A percentile compares a stretch with the other conserved stretches of the same genome.
phyloP scores from a whole-genome alignment of 495 filamentous ascomycete species.

The Aspergillus sparsus region DNA sequence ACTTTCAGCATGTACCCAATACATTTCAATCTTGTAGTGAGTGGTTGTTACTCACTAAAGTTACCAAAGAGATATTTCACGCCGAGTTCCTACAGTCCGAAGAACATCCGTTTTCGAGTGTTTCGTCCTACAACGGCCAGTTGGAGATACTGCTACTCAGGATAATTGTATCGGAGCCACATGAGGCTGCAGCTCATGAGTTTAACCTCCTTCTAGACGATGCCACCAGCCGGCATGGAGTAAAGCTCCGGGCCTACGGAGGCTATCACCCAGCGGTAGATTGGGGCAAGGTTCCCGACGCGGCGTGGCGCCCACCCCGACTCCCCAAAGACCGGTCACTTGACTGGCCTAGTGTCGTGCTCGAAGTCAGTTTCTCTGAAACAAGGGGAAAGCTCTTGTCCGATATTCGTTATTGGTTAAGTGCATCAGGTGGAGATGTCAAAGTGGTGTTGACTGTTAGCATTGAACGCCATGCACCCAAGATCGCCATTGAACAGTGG shows the following conservation, averaged over 20 bases:
- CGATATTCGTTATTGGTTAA: conserved; percentile 10
- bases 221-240: conserved; percentile 6
- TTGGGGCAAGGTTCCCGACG: conserved; percentile 14
- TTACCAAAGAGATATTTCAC: conserved; percentile 7
- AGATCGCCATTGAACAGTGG: conserved; percentile 10
- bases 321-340: conserved; percentile 10
- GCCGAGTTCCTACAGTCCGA: conserved; percentile 6
- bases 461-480: conserved; percentile 10
- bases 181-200: conserved; percentile 5
- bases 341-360: conserved; percentile 20
- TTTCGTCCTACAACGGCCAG: conserved; percentile 10
- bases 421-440: conserved; percentile 9
- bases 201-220: not conserved
- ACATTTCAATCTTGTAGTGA: conserved; percentile 1
- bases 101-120: conserved; percentile 5
- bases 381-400: conserved; percentile 14
- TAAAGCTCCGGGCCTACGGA: not conserved
- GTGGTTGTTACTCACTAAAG: conserved; percentile 10
- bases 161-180: not conserved
- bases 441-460: too few relatives aligned
- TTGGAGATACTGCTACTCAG: conserved; percentile 6
- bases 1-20: conserved; percentile 7
- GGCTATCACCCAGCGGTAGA: conserved; percentile 5
- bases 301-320: conserved; percentile 17
- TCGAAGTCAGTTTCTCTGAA: conserved; percentile 19